Evolutionary conservation across 2,329 filamentous ascomycete species (phyloP), one percentile per base, ranked within the genome.

Genomic region (Bipolaris bicolor): DNA sequence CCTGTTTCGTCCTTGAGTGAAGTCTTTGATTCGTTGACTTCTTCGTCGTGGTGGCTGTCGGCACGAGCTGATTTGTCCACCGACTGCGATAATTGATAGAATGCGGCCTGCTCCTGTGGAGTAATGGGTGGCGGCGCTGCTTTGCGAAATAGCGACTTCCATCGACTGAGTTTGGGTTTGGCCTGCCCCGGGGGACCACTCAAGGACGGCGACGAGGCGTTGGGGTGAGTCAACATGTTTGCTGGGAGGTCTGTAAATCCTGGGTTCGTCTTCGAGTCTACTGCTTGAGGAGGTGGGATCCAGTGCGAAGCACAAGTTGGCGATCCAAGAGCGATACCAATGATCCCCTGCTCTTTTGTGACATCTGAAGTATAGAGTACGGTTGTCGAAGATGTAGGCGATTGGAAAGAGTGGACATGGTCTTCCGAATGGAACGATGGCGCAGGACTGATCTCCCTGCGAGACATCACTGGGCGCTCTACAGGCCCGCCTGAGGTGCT

Each of bases 291-390:
- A 29, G 67, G 60, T 31, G 59, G 58, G 36, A 66, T 72, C 72
- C 68, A 74, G 47, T 68, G 67, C 54, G 70, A 64, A 29, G 60
- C 64, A 56, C 64, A 67, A 34, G 72, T 75, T 16, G 76, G 76
- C 61, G 76, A 77, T 22, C 76, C 76, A 24, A 78, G 57, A 29
- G 76, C 76, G 46, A 78, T 75, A 5, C 76, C 76, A 61, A 78
- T 78, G 34, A 72, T 61, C 40, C 69, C 66, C 45, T 72, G 70
- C 43, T 57, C 51, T 47, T 66, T 66, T 37, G 69, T 69, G 46
- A 66, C 59, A 47, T 76, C 68, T 9, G 69, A 65, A 48, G 72
- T 64, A 45, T 73, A 69, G 24, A 75, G 62, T 48, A 74, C 61
- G 16, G 69, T 70, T 41, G 68, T 69, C 10, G 71, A 70, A 13